Evolutionary conservation across 2,329 filamentous ascomycete genomes (phyloP), one percentile per base, ranked within the genome.

Genomic region (Onygenales sp.): DNA sequence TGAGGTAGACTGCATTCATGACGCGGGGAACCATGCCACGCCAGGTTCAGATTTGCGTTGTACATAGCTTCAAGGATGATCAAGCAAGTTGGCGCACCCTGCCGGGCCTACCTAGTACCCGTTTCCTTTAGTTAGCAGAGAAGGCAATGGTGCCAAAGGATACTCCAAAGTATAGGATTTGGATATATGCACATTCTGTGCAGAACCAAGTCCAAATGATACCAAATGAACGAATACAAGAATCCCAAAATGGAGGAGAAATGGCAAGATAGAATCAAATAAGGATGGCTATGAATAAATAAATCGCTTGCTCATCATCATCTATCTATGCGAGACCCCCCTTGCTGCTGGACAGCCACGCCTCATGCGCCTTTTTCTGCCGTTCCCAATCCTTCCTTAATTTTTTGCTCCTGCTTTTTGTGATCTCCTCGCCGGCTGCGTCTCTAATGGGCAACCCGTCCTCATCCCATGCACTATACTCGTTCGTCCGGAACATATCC

Each of bases 311-410:
- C 35, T 9, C n/a, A 36, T 27, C 21, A 48, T 8, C 33, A 36
- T 48, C 33, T 39, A 49, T 49, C 36, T 41, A 49, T 8, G 46
- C 31, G 31, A 41, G 7, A 41, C 14, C 41, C 8, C 46, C 42
- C 38, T 33, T 44, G 35, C 48, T 49, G 33, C 31, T 53, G n/a
- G 56, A 60, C 51, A 70, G 54, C 68, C 73, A 86, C 57, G 84
- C 82, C 58, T 91, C 85, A 67, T 91, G 85, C 55, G 81, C 69
- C 78, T 92, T 94, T 78, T 90, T 93, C 75, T 96, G 92, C 66
- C 78, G 84, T 62, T 94, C 87, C 88, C 88, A 95, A 53, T 89
- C 85, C 76, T 96, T 96, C 72, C 78, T 84, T 61, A 95, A 69
- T 75, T 89, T 91, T 78, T 96, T 96, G 50, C 73, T 65, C 64